These are phyloP conservation scores for Westerdykella sp. DNA, from an alignment of 2,329 filamentous ascomycete genomes.

Conservation along the genomic window DNA sequence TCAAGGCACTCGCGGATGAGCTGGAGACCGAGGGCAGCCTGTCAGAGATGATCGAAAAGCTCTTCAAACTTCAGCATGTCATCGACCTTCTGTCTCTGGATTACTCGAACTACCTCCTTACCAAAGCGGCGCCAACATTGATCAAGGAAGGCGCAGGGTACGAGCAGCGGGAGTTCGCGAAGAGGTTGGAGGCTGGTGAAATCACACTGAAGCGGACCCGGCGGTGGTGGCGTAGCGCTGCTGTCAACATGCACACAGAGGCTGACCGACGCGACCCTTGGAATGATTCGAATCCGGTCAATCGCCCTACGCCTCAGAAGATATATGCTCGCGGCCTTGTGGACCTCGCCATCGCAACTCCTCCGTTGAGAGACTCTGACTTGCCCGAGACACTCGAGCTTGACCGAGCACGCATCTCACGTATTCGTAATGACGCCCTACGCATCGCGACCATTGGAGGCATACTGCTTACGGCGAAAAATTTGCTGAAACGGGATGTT, in stretches of 20 bases:
- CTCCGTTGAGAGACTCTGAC: conserved; percentile 48
- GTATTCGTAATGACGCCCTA: conserved; percentile 52
- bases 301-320: conserved; percentile 59
- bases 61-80: conserved; percentile 68
- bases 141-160: conserved; percentile 66
- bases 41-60: conserved; percentile 65
- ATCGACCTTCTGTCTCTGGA: conserved; percentile 74
- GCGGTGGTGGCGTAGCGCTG: conserved; percentile 59
- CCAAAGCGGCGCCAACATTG: conserved; percentile 63
- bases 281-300: conserved; percentile 45
- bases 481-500: conserved; percentile 73
- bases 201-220: conserved; percentile 56
- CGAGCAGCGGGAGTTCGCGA: conserved; percentile 65
- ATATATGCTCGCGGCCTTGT: conserved; percentile 72
- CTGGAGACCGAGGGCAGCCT: conserved; percentile 43
- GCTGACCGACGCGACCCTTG: conserved; percentile 62
- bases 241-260: conserved; percentile 60
- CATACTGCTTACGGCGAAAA: conserved; percentile 74
- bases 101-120: conserved; percentile 74
- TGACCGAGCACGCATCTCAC: conserved; percentile 58
- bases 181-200: conserved; percentile 54
- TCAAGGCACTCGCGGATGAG: conserved; percentile 61
- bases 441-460: conserved; percentile 68
- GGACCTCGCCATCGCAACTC: conserved; percentile 65
- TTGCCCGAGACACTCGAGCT: conserved; percentile 70